Base-by-base conservation (phyloP, 1,284 basidiomycete species). In the Malassezia pachydermatis region DNA sequence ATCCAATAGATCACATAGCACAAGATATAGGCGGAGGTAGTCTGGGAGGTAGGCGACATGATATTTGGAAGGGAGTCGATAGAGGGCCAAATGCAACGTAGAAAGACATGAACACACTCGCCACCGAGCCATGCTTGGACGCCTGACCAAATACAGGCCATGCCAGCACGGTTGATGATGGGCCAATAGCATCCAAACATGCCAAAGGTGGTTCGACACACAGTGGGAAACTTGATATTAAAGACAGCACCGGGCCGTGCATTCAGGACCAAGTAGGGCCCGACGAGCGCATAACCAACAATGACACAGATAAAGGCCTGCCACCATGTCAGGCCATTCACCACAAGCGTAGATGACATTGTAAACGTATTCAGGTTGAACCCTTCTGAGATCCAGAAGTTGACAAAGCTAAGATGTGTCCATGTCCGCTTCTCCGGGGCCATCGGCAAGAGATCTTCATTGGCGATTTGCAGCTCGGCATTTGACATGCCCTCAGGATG, bases 1-100 rank as follows among this genome's bases (percentile, higher is more conserved):
- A 87, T 73, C 80, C 84, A 87, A 76, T 88, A 90, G 54, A 90
- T 75, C 76, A 88, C 82, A 78, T 89, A 90, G 56, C 80, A 80
- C 72, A 88, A 74, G 60, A 84, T 83, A 67, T 84, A 81, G 32
- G 77, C 75, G 2, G 81, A 82, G 38, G 76, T 82, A 13, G 79
- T 84, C 25, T 83, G 83, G 41, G 83, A 80, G 7, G 79, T 81
- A 14, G 75, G 79, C 10, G 84, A 81, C 60, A 87, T 75, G 30
- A 76, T 74, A 73, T 86, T 85, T 28, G 77, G 80, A 45, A 87
- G 81, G 53, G 78, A 76, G 48, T 81, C 78, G 36, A 84, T 80
- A 44, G 78, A 79, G 0, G 64, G 66, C 37, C 49, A 45, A 32
- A 67, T 2, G 80, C 84, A 79, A 79, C 86, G 73, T 84, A 84